Percentiles rank a stretch among this genome's conserved stretches.
phyloP scores from a whole-genome alignment of 345 rosid species.

The Eutrema yunnanense region DNA sequence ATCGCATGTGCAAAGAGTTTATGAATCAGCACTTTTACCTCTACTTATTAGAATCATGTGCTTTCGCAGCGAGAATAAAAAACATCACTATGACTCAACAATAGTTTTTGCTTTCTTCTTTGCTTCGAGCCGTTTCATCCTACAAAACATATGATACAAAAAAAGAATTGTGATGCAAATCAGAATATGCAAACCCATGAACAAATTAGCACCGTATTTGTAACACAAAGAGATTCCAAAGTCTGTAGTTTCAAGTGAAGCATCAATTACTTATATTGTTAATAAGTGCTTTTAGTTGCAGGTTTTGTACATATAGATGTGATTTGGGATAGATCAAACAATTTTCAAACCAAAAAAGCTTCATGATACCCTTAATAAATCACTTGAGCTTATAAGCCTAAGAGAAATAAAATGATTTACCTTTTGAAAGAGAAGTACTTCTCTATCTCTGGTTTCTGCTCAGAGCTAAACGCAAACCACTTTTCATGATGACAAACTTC shows the following conservation, averaged over 20 bases:
- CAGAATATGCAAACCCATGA: not conserved
- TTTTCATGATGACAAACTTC: constrained; percentile 38
- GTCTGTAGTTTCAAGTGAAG: not conserved
- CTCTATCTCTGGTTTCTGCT: constrained; percentile 51
- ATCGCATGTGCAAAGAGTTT: not conserved
- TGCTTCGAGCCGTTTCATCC: constrained; percentile 2
- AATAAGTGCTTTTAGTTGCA: not conserved
- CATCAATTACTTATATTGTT: no score
- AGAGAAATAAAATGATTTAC: constrained; percentile 28
- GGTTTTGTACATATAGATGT: not conserved
- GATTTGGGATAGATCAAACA: not conserved
- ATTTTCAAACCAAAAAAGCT: not conserved
- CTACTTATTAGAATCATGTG: not conserved
- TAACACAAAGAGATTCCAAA: not conserved
- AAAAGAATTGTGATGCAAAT: not conserved
- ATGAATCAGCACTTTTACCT: not conserved
- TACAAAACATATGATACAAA: constrained; percentile 12
- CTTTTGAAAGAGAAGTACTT: constrained; percentile 45
- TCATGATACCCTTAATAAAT: not conserved
- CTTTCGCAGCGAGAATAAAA: not conserved
- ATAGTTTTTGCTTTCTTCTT: not conserved
- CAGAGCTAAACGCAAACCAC: constrained; percentile 53
- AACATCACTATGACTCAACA: not conserved
- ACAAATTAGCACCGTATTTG: not conserved
- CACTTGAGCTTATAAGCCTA: not conserved